Evolutionary conservation across 257 asterid genomes (phyloP), one percentile per base, ranked within the genome.

Genomic region (Nemophila menziesii): DNA sequence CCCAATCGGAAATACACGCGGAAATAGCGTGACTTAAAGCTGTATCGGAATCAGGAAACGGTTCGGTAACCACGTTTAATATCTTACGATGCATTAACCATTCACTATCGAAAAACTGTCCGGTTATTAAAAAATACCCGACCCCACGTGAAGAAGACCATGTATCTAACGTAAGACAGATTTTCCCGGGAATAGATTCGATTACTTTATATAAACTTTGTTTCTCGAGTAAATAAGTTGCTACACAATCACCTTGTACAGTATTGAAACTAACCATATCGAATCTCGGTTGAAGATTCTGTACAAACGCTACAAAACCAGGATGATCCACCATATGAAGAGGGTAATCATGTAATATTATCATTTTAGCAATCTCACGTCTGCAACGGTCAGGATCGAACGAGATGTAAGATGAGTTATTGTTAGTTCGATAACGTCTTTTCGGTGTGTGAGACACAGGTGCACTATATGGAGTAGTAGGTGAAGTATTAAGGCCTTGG

Each of bases 321-420:
- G 93, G 93, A 55, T 90, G 96, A 58, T 90, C 94, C 11, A 85
- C 96, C 63, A 90, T 90, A 81, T 85, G 93, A 22, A 85, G 93
- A 1, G 96, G 96, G 64, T 85, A 90, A n/a, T 90, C 98, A 20
- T 90, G 98, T 93, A 85, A 72, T 39, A 85, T 81, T 42, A 85
- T 90, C 98, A 85, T 90, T 65, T 67, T 63, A 22, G 96, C 69
- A 44, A 90, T 77, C 83, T 90, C 96, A 11, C 67, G 82, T 10
- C 96, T 72, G 72, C 92, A 76, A 16, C 86, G 72, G 29, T 90
- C 94, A 1, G 94, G 72, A 63, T 90, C 94, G 40, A 90, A 85
- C 18, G 85, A 40, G 27, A 74, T 16, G 51, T 50, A 71, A 12
- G 94, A 87, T 0, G 65, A 59, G 7, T 26, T 29, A 8, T 72